Evolutionary conservation across 2,329 filamentous ascomycete species (phyloP).

Genomic region (Lasiodiplodia gonubiensis): DNA sequence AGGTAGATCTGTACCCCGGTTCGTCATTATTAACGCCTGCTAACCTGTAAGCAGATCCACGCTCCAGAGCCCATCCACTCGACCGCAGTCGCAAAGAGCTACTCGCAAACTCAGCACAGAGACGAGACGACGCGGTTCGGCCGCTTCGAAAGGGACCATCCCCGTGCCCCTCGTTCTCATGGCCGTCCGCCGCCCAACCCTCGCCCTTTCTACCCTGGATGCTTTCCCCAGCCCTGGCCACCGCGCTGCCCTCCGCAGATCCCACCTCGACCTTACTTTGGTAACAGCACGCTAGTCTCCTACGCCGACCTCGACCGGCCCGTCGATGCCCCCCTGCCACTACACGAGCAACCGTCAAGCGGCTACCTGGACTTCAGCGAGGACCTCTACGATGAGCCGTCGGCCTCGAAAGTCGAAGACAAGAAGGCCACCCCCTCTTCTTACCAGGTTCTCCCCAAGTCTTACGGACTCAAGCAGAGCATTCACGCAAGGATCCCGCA

Average conservation of each 20-base stretch:
- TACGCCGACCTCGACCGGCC: constrained; percentile 13
- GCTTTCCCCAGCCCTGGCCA: background rate
- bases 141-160: background rate
- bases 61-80: background rate
- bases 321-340: background rate
- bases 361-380: background rate
- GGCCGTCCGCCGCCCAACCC: background rate
- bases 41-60: background rate
- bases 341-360: background rate
- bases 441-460: no score
- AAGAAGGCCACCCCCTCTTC: background rate
- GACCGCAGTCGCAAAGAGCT: background rate
- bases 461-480: background rate
- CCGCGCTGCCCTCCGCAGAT: background rate
- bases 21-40: background rate
- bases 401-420: background rate
- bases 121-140: background rate
- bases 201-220: background rate
- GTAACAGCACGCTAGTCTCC: background rate
- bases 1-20: background rate
- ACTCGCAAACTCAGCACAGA: background rate
- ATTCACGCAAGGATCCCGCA: background rate
- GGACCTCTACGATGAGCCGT: constrained; percentile 10
- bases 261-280: background rate
- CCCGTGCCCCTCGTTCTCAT: background rate